phyloP scores from a whole-genome alignment of 768 basidiomycete genomes.

The Lyophyllum shimeji region DNA sequence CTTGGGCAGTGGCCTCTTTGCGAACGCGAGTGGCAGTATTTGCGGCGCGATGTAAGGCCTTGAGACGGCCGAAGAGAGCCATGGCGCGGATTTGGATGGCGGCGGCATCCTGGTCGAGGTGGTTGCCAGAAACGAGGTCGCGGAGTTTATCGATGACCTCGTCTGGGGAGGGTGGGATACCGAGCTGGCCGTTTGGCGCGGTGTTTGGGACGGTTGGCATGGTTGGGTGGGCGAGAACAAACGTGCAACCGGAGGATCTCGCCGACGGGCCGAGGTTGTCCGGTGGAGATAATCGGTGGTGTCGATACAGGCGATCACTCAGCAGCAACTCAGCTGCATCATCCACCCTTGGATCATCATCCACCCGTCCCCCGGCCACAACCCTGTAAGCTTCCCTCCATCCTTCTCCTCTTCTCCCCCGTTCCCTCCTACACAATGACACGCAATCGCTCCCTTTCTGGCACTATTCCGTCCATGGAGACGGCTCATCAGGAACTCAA shows the following conservation, averaged over 20 bases:
- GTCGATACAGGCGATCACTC: slow-evolving; percentile 20
- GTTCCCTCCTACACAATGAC: slow-evolving; percentile 32
- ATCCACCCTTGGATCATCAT: slow-evolving; percentile 6
- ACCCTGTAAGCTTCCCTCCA: no score
- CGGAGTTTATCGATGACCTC: slow-evolving; percentile 61
- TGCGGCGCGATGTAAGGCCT: slow-evolving; percentile 73
- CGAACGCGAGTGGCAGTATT: slow-evolving; percentile 64
- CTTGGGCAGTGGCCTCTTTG: slow-evolving; percentile 75
- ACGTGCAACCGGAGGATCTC: neutral
- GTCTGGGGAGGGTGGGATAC: slow-evolving; percentile 40
- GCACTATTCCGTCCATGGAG: slow-evolving; percentile 92
- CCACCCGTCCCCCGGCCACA: slow-evolving; percentile 11
- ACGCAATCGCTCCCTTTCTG: slow-evolving; percentile 61
- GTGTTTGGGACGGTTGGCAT: slow-evolving; percentile 13
- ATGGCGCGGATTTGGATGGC: slow-evolving; percentile 64
- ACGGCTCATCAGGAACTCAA: slow-evolving; percentile 66
- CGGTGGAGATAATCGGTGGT: slow-evolving; percentile 12
- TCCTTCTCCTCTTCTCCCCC: slow-evolving; percentile 9
- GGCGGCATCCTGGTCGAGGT: slow-evolving; percentile 44
- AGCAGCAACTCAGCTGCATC: slow-evolving; percentile 12
- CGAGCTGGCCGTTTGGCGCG: slow-evolving; percentile 27
- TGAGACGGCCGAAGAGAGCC: slow-evolving; percentile 78
- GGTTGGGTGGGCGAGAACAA: no score
- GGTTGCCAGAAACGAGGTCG: slow-evolving; percentile 53
- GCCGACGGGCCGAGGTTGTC: slow-evolving; percentile 10